Conservation (phyloP, 2,329 filamentous ascomycete species). For the Botryotinia globosa region DNA sequence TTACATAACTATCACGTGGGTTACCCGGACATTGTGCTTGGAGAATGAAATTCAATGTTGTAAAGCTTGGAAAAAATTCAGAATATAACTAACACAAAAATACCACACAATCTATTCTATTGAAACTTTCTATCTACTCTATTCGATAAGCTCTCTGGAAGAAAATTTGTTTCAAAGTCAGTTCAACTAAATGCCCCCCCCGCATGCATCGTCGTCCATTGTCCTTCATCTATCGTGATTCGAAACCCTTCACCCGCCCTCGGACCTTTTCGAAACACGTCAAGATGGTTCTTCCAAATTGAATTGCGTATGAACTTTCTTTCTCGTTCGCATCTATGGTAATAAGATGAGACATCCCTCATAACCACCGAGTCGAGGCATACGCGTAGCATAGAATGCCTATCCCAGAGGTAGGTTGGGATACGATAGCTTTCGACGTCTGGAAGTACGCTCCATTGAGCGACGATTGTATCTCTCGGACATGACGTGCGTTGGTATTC, state of each 20-base stretch:
- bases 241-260: background rate
- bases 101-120: background rate
- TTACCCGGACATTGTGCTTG: background rate
- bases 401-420: background rate
- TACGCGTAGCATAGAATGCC: background rate
- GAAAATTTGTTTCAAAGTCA: background rate
- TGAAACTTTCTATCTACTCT: background rate
- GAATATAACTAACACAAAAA: background rate
- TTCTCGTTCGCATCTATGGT: background rate
- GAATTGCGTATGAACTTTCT: background rate
- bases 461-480: background rate
- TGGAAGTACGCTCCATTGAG: background rate
- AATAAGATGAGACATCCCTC: background rate
- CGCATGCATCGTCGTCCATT: background rate
- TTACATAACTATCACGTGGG: conserved; percentile 1
- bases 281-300: background rate
- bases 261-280: background rate
- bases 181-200: background rate
- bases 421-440: background rate
- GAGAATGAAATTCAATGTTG: background rate
- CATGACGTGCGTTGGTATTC: background rate
- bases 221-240: background rate
- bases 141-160: background rate
- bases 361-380: background rate
- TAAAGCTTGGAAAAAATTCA: background rate